phyloP scores from a whole-genome alignment of 2,329 filamentous ascomycete species.

The Phialocephala sp. region DNA sequence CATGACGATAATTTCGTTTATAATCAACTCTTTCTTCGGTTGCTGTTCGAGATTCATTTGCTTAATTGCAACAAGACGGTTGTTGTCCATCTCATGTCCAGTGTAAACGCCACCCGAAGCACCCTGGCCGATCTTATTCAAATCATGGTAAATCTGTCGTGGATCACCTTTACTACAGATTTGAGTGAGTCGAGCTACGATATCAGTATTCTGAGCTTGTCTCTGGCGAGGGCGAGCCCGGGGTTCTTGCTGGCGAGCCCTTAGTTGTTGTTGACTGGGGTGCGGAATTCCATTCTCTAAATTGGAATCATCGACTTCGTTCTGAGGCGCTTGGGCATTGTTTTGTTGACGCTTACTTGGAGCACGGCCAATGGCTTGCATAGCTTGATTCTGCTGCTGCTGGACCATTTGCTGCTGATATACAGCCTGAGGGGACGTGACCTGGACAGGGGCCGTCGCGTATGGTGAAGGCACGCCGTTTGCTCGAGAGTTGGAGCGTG shows the following conservation, averaged over 20 bases:
- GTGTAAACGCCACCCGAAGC: slow-evolving; percentile 96
- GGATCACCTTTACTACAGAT: slow-evolving; percentile 94
- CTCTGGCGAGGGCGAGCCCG: slow-evolving; percentile 65
- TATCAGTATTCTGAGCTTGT: slow-evolving; percentile 81
- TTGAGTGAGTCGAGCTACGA: slow-evolving; percentile 80
- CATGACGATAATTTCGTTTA: slow-evolving; percentile 99
- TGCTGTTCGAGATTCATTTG: slow-evolving; percentile 99
- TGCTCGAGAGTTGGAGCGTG: slow-evolving; percentile 69
- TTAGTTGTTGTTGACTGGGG: slow-evolving; percentile 35
- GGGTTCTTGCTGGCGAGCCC: slow-evolving; percentile 14
- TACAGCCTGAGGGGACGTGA: slow-evolving; percentile 44
- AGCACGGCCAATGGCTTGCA: slow-evolving; percentile 75
- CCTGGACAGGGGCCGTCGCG: slow-evolving; percentile 29
- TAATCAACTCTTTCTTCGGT: slow-evolving; percentile 98
- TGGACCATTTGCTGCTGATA: slow-evolving; percentile 71
- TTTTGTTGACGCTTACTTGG: slow-evolving; percentile 75
- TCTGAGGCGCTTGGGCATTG: slow-evolving; percentile 45
- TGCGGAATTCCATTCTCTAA: slow-evolving; percentile 46
- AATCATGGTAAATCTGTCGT: slow-evolving; percentile 81
- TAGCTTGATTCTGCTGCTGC: slow-evolving; percentile 85
- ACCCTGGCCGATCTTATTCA: slow-evolving; percentile 96
- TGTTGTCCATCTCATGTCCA: slow-evolving; percentile 82
- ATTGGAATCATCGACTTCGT: slow-evolving; percentile 27
- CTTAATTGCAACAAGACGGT: slow-evolving; percentile 94
- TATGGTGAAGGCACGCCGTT: slow-evolving; percentile 53